These are phyloP conservation scores for Alternaria brassicae DNA, from an alignment of 2,329 filamentous ascomycete genomes.

Conservation along the genomic window DNA sequence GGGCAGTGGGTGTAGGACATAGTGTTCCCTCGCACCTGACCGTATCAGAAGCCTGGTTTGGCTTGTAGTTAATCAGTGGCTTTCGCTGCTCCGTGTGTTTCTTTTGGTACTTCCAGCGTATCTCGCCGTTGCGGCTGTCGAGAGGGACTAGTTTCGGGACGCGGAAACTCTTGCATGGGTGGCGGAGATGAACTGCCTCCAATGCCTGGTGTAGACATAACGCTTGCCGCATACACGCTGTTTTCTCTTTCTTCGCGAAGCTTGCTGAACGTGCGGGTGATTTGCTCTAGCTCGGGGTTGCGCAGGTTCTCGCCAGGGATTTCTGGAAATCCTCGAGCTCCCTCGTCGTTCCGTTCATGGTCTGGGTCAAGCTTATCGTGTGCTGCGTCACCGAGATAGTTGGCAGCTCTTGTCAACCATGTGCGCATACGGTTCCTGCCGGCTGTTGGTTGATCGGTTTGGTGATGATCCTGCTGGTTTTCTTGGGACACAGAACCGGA, in stretches of 20 bases:
- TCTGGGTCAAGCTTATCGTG: slow-evolving; percentile 54
- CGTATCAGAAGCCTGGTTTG: slow-evolving; percentile 40
- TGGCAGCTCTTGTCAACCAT: slow-evolving; percentile 53
- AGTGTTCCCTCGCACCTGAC: slow-evolving; percentile 35
- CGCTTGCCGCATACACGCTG: slow-evolving; percentile 49
- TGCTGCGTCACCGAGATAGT: slow-evolving; percentile 58
- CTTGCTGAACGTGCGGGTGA: slow-evolving; percentile 53
- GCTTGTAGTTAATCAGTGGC: slow-evolving; percentile 22
- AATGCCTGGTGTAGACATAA: slow-evolving; percentile 36
- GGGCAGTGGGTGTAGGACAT: slow-evolving; percentile 39
- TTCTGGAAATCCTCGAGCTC: slow-evolving; percentile 61
- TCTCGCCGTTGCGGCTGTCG: slow-evolving; percentile 20
- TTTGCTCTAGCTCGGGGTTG: slow-evolving; percentile 52
- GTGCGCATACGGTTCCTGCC: slow-evolving; percentile 41
- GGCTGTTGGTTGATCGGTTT: slow-evolving; percentile 17
- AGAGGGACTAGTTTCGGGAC: slow-evolving; percentile 20
- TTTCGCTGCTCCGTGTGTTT: slow-evolving; percentile 24
- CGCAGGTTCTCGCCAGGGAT: slow-evolving; percentile 62
- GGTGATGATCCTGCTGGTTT: background rate
- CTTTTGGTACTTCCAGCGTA: slow-evolving; percentile 35
- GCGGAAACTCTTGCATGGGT: slow-evolving; percentile 13
- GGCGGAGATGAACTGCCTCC: slow-evolving; percentile 29
- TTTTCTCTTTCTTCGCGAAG: slow-evolving; percentile 49
- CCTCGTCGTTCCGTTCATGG: slow-evolving; percentile 57
- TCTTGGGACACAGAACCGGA: slow-evolving; percentile 3